Percentiles rank a stretch among this genome's conserved stretches.
Conservation (phyloP, 169 alveolate species). For the Babesia bovis region DNA sequence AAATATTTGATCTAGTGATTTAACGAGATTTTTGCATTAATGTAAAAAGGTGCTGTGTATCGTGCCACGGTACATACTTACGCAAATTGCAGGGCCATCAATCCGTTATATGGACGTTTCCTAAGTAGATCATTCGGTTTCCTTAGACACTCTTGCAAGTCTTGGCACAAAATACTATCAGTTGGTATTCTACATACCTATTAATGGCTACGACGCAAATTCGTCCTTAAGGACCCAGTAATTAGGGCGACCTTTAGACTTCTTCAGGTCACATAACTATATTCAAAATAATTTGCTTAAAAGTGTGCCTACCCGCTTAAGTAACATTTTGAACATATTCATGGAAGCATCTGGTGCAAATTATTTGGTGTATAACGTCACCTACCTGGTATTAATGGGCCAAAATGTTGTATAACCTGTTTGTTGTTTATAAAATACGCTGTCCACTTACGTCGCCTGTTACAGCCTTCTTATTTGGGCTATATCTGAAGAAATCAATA, state of each 20-base stretch:
- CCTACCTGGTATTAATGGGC: slow-evolving; percentile 47
- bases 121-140: too few relatives aligned
- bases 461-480: slow-evolving; percentile 7
- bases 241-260: slow-evolving; percentile 9
- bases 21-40: too few relatives aligned
- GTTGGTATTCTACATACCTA: too few relatives aligned
- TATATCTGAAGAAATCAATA: slow-evolving; percentile 22
- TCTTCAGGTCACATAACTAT: slow-evolving; percentile 16
- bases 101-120: too few relatives aligned
- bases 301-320: neutral
- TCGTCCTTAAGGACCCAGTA: slow-evolving; percentile 22
- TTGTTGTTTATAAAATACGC: neutral
- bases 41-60: too few relatives aligned
- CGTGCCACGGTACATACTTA: too few relatives aligned
- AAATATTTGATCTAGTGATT: too few relatives aligned
- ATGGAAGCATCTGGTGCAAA: neutral
- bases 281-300: neutral
- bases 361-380: neutral
- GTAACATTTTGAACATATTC: neutral
- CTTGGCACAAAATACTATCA: too few relatives aligned
- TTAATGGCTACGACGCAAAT: too few relatives aligned
- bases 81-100: too few relatives aligned
- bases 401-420: slow-evolving; percentile 40
- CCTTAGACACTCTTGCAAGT: too few relatives aligned
- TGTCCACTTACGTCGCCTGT: slow-evolving; percentile 33